Evolutionary conservation across 2,329 filamentous ascomycete species (phyloP).

Genomic region (Coleophoma cylindrospora): DNA sequence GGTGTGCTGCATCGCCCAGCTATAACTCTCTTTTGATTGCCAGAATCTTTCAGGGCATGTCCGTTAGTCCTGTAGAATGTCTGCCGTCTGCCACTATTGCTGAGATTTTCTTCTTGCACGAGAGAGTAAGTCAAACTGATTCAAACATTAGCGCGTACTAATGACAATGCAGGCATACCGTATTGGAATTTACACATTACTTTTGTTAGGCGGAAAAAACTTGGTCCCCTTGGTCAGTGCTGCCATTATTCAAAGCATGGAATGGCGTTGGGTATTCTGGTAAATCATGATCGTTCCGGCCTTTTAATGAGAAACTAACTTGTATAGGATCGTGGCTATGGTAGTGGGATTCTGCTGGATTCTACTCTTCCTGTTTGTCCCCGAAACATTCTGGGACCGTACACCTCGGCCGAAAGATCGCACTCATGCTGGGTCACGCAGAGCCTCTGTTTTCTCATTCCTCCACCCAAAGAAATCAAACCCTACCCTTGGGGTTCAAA

Average conservation of each 20-base stretch:
- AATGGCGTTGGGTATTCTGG: conserved; percentile 93
- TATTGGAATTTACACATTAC: conserved; percentile 85
- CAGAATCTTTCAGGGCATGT: conserved; percentile 80
- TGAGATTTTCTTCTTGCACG: conserved; percentile 94
- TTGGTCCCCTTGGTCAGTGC: conserved; percentile 83
- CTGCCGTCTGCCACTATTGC: conserved; percentile 90
- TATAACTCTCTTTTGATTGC: conserved; percentile 77
- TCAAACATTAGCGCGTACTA: background rate
- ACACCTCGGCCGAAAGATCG: conserved; percentile 46
- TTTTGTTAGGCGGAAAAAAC: conserved; percentile 89
- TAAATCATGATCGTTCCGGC: conserved; percentile 31
- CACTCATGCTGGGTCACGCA: conserved; percentile 4
- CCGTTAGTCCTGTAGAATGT: conserved; percentile 87
- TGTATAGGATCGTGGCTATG: conserved; percentile 69
- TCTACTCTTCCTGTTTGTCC: conserved; percentile 83
- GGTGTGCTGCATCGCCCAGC: conserved; percentile 80
- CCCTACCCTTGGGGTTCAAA: conserved; percentile 2
- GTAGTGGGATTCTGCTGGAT: conserved; percentile 66
- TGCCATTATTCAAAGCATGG: conserved; percentile 68
- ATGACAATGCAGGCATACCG: conserved; percentile 56
- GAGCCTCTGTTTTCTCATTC: conserved; percentile 11
- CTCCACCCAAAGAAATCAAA: conserved; percentile 10
- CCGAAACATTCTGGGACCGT: conserved; percentile 94
- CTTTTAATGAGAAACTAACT: background rate
- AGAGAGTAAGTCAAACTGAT: conserved; percentile 47